Base-by-base conservation (phyloP, 2,329 filamentous ascomycete genomes). In the Fusarium multiceps region DNA sequence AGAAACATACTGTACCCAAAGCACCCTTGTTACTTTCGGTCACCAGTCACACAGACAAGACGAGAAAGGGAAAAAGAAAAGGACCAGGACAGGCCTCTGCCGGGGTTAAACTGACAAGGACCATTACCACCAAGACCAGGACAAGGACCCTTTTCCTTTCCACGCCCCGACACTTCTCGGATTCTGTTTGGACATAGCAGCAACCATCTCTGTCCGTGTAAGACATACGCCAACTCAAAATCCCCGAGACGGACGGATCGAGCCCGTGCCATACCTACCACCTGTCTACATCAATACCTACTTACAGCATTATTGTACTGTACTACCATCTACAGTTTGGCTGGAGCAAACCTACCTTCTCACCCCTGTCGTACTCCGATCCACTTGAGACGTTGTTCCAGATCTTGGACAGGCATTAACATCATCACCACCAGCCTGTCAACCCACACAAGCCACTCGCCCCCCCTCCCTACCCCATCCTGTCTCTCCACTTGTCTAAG, bases 211-310 rank as follows among this genome's bases (percentile, higher is more conserved):
- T 64, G 66, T 59, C 55, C 59, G 63, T 71, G 64, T 74, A 72
- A 73, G 72, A 73, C 72, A 74, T 67, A 50, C 53, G 56, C 67
- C 72, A 72, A 74, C 72, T 72, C 68, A 72, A 73, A 74, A 70
- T 68, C 60, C 69, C 69, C 65, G 69, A 71, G 59, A 67, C 68
- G 56, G 55, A 55, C 63, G 37, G 59, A 55, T 58, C 48, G 55
- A 56, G 34, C 67, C 55, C 48, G 49, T 55, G 53, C 55, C 55
- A 69, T 43, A 58, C 61, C 61, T 50, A 42, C 49, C 47, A 56
- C 37, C 28, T 55, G 42, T 37, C 53, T 27, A 27, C 53, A 47
- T 34, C 14, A 30, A 32, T 55, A 30, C 28, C 7, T 28, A 43
- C 45, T 20, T 28, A 30, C 27, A 28, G 18, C 51, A 49, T 18